phyloP scores from a whole-genome alignment of 2,329 filamentous ascomycete species.

The Sclerotinia glacialis region DNA sequence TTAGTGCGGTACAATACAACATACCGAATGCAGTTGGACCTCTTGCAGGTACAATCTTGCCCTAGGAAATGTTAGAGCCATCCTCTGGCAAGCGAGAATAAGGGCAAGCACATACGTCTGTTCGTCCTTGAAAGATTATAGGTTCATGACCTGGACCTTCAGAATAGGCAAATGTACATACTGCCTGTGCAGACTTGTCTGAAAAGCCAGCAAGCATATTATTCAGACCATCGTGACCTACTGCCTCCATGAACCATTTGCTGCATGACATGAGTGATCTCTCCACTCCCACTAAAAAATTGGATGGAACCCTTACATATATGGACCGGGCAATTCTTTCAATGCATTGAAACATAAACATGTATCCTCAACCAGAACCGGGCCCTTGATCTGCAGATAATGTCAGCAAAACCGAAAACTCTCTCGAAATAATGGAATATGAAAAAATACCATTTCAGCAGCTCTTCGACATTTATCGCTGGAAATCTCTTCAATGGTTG shows the following conservation, averaged over 20 bases:
- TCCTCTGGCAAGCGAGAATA: background rate
- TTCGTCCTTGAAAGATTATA: slow-evolving; percentile 87
- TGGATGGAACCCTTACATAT: slow-evolving; percentile 63
- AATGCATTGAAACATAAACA: slow-evolving; percentile 90
- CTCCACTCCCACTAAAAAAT: background rate
- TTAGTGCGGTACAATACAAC: slow-evolving; percentile 35
- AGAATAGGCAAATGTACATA: slow-evolving; percentile 94
- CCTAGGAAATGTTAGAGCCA: slow-evolving; percentile 43
- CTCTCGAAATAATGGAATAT: background rate
- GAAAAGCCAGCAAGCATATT: slow-evolving; percentile 84
- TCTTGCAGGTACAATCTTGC: slow-evolving; percentile 80
- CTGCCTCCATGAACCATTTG: slow-evolving; percentile 86
- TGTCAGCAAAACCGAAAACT: slow-evolving; percentile 16
- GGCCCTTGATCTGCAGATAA: slow-evolving; percentile 65
- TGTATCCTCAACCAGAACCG: slow-evolving; percentile 94
- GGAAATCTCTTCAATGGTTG: slow-evolving; percentile 87
- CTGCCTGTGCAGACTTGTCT: slow-evolving; percentile 87
- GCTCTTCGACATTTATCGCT: slow-evolving; percentile 81
- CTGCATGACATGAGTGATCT: slow-evolving; percentile 46
- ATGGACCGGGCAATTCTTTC: slow-evolving; percentile 87
- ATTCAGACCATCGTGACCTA: slow-evolving; percentile 84
- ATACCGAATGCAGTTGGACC: slow-evolving; percentile 80
- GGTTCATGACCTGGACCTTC: slow-evolving; percentile 80
- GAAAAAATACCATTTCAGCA: slow-evolving; percentile 63
- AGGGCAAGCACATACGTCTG: slow-evolving; percentile 57